Evolutionary conservation across 305 asterid genomes (phyloP), one percentile per base, ranked within the genome.

Genomic region (Galium porrigens): DNA sequence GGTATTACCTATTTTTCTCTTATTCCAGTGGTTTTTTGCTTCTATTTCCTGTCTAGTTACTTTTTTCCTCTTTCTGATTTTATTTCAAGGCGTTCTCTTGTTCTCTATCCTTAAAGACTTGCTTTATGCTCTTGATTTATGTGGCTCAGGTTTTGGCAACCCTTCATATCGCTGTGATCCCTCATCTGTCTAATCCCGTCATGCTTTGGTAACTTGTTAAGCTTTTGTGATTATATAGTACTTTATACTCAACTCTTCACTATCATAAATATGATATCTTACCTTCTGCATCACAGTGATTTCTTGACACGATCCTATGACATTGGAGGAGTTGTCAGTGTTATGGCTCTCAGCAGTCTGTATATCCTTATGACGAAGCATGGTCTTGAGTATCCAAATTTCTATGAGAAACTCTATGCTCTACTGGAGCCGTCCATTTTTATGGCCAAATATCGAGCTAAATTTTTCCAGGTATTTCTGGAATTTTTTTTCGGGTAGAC

Each of bases 261-360:
- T 72, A 27, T 29, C 61, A 11, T 9, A 20, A 33, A 18, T 8
- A 49, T 41, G 61, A 36, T 67, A 63, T 66, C 18, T 54, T 63
- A 51, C 63, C 70, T 66, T 34, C 73, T 52, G 61, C 15, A 62
- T 14, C 81, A 82, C 88, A 91, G 98, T 82, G 98, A 91, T 80
- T 91, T 91, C 85, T 83, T 91, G 85, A 88, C 95, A 25, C 84
- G 81, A 64, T 88, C 98, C 42, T 89, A 89, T 76, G 96, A 86
- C 79, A 80, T 88, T 68, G 98, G 98, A 65, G 96, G 96, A 66
- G 95, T 91, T 48, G 82, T 86, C 72, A 91, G 98, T 77, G 96
- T 91, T 54, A 88, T 91, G 98, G 88, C 96, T 64, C 96, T 91
- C 58, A 86, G 94, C 85, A 82, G 98, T 72, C 81, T 91, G 65